Evolutionary conservation across 2,329 filamentous ascomycete genomes (phyloP).

Genomic region (Alternaria sp.): DNA sequence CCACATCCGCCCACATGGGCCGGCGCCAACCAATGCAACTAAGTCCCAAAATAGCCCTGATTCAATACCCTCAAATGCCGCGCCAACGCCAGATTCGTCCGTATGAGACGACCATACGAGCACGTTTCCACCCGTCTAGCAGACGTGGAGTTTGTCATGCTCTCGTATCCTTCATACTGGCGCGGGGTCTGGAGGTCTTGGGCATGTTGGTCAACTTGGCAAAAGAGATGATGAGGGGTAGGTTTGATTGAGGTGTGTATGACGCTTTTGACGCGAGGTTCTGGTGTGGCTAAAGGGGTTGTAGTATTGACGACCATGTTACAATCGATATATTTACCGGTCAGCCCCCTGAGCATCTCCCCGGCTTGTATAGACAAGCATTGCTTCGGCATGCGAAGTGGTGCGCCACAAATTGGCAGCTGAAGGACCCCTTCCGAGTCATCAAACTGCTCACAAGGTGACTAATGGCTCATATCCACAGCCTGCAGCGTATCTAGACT

Average conservation of each 20-base stretch:
- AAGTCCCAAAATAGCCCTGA: constrained; percentile 18
- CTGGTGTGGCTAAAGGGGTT: not conserved
- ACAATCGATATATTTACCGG: not conserved
- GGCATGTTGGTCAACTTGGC: not conserved
- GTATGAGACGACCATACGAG: constrained; percentile 16
- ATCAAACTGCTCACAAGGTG: not conserved
- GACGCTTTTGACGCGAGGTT: not conserved
- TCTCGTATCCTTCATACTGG: not conserved
- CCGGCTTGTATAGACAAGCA: constrained; percentile 3
- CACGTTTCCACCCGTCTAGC: constrained; percentile 1
- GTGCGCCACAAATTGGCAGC: constrained; percentile 9
- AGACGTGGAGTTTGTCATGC: not conserved
- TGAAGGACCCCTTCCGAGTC: not conserved
- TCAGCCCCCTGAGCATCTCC: not conserved
- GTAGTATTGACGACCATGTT: not conserved
- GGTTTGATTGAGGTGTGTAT: not conserved
- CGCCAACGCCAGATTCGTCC: constrained; percentile 12
- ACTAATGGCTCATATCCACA: not conserved
- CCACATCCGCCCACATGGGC: constrained; percentile 11
- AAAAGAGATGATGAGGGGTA: not conserved
- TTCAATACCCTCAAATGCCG: constrained; percentile 9
- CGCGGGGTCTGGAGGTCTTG: not conserved
- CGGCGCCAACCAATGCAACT: constrained; percentile 7
- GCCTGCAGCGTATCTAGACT: not conserved
- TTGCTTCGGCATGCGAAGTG: not conserved